phyloP scores from a whole-genome alignment of 2,329 filamentous ascomycete species.

The Colletotrichum sp. region DNA sequence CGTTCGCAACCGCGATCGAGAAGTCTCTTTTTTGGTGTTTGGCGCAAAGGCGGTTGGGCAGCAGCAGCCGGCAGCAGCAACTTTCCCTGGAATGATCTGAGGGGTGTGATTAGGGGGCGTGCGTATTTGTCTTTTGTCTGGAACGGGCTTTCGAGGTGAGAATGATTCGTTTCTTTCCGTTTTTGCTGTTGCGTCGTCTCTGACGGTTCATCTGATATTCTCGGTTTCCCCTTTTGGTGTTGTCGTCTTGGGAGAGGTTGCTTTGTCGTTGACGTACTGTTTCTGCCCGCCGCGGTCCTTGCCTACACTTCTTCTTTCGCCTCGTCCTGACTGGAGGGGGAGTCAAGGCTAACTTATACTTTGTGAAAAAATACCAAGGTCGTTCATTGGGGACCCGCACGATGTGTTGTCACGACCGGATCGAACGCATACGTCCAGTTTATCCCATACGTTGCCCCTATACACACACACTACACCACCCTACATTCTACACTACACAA shows the following conservation, averaged over 20 bases:
- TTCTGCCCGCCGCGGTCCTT: background rate
- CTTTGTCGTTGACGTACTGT: background rate
- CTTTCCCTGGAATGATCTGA: background rate
- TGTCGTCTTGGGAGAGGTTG: background rate
- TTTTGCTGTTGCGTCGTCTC: background rate
- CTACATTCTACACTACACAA: slow-evolving; percentile 4
- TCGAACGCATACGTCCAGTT: background rate
- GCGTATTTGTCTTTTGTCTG: background rate
- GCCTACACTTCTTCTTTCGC: slow-evolving; percentile 4
- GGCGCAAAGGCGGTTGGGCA: slow-evolving; percentile 15
- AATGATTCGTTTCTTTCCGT: background rate
- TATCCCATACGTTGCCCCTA: slow-evolving; percentile 21
- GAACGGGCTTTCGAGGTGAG: background rate
- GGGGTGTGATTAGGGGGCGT: slow-evolving; percentile 2
- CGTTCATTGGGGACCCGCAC: slow-evolving; percentile 17
- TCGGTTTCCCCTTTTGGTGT: background rate
- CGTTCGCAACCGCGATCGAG: slow-evolving; percentile 20
- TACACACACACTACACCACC: slow-evolving; percentile 23
- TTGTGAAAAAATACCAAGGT: slow-evolving; percentile 24
- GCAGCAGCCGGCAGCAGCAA: slow-evolving; percentile 11
- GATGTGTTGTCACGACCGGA: slow-evolving; percentile 20
- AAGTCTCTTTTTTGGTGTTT: slow-evolving; percentile 17
- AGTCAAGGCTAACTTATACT: slow-evolving; percentile 45
- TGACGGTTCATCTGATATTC: background rate
- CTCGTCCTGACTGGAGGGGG: slow-evolving; percentile 18